Evolutionary conservation across 2,329 filamentous ascomycete genomes (phyloP), one percentile per base, ranked within the genome.

Genomic region (Ophiostoma australiae): DNA sequence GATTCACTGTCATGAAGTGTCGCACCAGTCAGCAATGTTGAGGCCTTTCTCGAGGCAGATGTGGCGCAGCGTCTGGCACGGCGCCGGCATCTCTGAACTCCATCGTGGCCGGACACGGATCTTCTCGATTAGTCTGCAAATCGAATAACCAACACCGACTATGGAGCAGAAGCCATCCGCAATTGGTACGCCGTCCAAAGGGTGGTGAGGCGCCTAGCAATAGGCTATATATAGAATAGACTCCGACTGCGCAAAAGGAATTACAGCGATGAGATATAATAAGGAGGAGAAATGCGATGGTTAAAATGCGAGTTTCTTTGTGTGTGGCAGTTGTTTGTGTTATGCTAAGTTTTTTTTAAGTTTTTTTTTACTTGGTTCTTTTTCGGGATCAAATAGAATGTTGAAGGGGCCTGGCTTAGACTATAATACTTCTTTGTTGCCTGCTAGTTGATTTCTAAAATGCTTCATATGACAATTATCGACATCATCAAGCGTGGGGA

Each of bases 401-500:
- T 31, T 31, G 27, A 31, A 31, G 3, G 27, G 27, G 27, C 27
- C 27, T 31, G 27, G 27, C 27, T 3, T 31, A 31, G 27, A 31
- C 37, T 39, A 39, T 8, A 6, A 15, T 58, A 15, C 23, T 27
- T 15, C 31, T 27, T 23, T 33, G 13, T 27, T 61, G 3, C 27
- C 52, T 27, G 4, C 52, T 63, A 33, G 27, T 27, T 10, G 3
- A 17, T 31, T 31, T 27, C 23, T 17, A 1, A 33, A 33, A 10
- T 33, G 27, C 27, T 31, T 31, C 27, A 31, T 31, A 31, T 31
- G 1, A 8, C 31, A 66, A 66, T 66, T 66, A 35, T 66, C 61
- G 39, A 66, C 61, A 35, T 66, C 27, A 8, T 17, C 27, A 66
- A 37, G 63, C 63, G 39, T 41, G 65, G 66, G 48, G 66, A 44